Evolutionary conservation across 2,329 filamentous ascomycete genomes (phyloP).

Genomic region (Xylaria hypoxylon): DNA sequence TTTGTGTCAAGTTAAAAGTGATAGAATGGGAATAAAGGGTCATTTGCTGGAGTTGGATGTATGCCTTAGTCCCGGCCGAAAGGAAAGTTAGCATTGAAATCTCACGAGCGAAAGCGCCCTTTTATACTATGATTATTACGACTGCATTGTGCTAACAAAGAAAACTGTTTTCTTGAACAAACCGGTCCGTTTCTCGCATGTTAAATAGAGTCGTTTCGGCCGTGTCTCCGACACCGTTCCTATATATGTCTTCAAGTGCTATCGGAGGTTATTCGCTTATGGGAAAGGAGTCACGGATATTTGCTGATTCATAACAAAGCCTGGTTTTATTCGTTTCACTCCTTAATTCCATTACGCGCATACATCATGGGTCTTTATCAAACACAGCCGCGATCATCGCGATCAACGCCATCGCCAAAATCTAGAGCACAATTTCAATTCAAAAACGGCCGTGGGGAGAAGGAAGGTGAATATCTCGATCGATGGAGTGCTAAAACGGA

Average conservation of each 20-base stretch:
- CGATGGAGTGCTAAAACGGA: conserved; percentile 22
- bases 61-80: not conserved
- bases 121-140: not conserved
- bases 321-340: not conserved
- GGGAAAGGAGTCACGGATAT: not conserved
- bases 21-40: too few relatives aligned
- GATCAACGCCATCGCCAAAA: not conserved
- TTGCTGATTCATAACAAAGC: not conserved
- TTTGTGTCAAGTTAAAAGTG: not conserved
- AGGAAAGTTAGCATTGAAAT: not conserved
- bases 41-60: not conserved
- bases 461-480: conserved; percentile 7
- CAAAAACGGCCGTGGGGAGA: not conserved
- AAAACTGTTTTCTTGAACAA: not conserved
- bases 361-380: not conserved
- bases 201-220: not conserved
- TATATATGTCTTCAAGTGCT: not conserved
- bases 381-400: not conserved
- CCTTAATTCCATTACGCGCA: not conserved
- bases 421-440: not conserved
- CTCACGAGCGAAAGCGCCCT: not conserved
- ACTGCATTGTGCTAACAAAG: not conserved
- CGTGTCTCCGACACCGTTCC: not conserved
- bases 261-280: not conserved
- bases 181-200: not conserved